phyloP scores from a whole-genome alignment of 441 rosid species.

The Gossypium trilobum region DNA sequence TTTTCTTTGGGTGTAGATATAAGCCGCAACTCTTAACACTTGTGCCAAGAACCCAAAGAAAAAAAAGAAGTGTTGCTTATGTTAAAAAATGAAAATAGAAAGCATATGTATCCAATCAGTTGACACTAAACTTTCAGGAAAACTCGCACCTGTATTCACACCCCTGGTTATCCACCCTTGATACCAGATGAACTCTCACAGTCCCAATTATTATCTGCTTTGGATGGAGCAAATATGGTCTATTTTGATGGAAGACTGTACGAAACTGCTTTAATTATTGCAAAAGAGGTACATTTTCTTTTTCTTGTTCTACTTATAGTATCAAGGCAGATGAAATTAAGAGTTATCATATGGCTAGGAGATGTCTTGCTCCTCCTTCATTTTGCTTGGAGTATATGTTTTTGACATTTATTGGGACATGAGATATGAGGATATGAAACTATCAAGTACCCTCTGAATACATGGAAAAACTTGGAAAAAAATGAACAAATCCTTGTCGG shows the following conservation, averaged over 20 bases:
- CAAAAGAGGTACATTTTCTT: constrained; percentile 54
- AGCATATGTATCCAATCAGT: not conserved
- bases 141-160: constrained; percentile 89
- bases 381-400: too few relatives aligned
- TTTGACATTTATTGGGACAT: too few relatives aligned
- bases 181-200: constrained; percentile 51
- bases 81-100: constrained; percentile 30
- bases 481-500: too few relatives aligned
- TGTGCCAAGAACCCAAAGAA: not conserved
- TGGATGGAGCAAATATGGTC: constrained; percentile 53
- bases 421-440: too few relatives aligned
- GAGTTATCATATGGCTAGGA: not conserved
- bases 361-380: not conserved
- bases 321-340: not conserved
- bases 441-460: too few relatives aligned
- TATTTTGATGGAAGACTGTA: constrained; percentile 69
- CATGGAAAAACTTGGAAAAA: too few relatives aligned
- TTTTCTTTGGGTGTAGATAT: not conserved
- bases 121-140: constrained; percentile 37
- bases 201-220: constrained; percentile 43
- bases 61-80: constrained; percentile 42
- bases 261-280: constrained; percentile 62
- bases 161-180: constrained; percentile 76
- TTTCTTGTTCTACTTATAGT: constrained; percentile 11
- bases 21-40: not conserved